phyloP scores from a whole-genome alignment of 805 yeast species.

The Zygoascus biomembranicola region DNA sequence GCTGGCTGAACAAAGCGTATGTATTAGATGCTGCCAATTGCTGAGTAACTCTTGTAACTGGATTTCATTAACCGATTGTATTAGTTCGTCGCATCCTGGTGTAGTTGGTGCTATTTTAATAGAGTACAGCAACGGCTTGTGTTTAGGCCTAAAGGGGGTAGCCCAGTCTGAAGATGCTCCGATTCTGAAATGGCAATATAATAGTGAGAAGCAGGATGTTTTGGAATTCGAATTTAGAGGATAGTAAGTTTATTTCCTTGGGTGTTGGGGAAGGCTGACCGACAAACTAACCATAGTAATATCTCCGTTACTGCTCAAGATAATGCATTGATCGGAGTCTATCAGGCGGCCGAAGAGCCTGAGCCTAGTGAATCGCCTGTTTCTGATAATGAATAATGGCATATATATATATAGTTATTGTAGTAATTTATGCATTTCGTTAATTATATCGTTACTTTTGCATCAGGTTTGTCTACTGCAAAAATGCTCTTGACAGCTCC shows the following conservation, averaged over 20 bases:
- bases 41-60: background rate
- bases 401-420: background rate
- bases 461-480: background rate
- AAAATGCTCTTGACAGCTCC: constrained; percentile 19
- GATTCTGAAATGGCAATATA: constrained; percentile 9
- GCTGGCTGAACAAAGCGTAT: constrained; percentile 15
- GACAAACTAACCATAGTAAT: background rate
- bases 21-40: background rate
- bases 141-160: constrained; percentile 16
- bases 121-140: constrained; percentile 15
- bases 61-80: background rate
- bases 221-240: constrained; percentile 6
- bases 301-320: background rate
- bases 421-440: background rate
- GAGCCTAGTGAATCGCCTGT: too few relatives aligned
- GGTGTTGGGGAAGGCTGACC: too few relatives aligned
- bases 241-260: constrained; percentile 4
- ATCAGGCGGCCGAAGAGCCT: background rate
- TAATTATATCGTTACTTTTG: background rate
- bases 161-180: constrained; percentile 18
- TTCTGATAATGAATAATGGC: background rate
- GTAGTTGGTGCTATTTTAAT: constrained; percentile 16
- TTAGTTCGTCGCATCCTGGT: constrained; percentile 7
- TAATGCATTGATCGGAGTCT: constrained; percentile 5
- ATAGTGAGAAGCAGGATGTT: constrained; percentile 2